These are phyloP conservation scores for Lipomyces yamanashiensis DNA, from an alignment of 805 yeast genomes.

Conservation along the genomic window DNA sequence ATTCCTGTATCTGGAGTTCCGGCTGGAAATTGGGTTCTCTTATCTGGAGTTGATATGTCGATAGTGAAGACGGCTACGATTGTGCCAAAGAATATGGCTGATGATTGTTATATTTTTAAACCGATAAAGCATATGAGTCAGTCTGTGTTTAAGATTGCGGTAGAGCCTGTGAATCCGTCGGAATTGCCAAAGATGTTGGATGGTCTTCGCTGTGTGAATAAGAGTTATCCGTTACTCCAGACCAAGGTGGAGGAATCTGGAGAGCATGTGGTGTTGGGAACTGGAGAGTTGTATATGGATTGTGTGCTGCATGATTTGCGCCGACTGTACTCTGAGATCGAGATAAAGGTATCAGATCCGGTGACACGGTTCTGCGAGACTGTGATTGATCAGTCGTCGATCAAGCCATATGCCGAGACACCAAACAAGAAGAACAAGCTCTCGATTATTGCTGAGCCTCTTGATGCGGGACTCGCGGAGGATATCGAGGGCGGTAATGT, in stretches of 20 bases:
- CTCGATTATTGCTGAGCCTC: conserved; percentile 77
- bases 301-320: conserved; percentile 80
- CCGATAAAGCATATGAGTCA: conserved; percentile 53
- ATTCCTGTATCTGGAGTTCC: conserved; percentile 57
- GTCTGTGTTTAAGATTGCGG: conserved; percentile 77
- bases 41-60: conserved; percentile 64
- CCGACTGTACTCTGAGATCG: conserved; percentile 62
- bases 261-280: conserved; percentile 76
- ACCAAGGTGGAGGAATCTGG: conserved; percentile 87
- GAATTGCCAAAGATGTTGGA: conserved; percentile 74
- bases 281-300: conserved; percentile 89
- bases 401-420: conserved; percentile 66
- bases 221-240: conserved; percentile 66
- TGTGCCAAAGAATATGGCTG: conserved; percentile 42
- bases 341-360: conserved; percentile 84
- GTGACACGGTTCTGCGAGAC: conserved; percentile 81
- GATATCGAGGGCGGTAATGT: conserved; percentile 62
- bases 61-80: conserved; percentile 68
- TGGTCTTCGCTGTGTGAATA: conserved; percentile 67
- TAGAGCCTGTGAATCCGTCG: conserved; percentile 79
- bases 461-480: conserved; percentile 57
- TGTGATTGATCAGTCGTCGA: conserved; percentile 64
- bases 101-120: conserved; percentile 46
- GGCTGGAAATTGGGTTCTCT: conserved; percentile 70
- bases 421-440: conserved; percentile 60